Evolutionary conservation across 1,139 yeast species (phyloP).

Genomic region (Suhomyces coccinellae): DNA sequence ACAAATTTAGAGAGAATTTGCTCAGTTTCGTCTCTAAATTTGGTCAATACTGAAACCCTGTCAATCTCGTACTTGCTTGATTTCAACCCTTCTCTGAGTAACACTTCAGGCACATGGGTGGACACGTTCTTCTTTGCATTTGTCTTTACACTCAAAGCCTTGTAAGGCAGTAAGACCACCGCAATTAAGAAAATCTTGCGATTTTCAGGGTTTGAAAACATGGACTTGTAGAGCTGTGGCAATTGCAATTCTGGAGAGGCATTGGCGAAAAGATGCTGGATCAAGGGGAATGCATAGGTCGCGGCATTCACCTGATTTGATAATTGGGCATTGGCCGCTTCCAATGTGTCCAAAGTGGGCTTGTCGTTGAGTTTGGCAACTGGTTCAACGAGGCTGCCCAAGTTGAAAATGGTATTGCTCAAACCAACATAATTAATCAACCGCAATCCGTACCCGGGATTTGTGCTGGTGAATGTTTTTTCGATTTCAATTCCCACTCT

Average conservation of each 20-base stretch:
- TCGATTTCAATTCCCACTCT: conserved; percentile 85
- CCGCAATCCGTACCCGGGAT: conserved; percentile 65
- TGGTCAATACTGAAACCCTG: conserved; percentile 43
- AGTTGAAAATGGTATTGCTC: conserved; percentile 57
- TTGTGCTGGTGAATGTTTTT: conserved; percentile 65
- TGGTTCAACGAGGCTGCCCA: conserved; percentile 30
- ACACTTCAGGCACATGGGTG: conserved; percentile 32
- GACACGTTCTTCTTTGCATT: conserved; percentile 37
- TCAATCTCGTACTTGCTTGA: conserved; percentile 60
- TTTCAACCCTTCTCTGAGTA: conserved; percentile 71
- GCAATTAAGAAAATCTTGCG: conserved; percentile 49
- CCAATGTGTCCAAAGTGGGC: conserved; percentile 10
- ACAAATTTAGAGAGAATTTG: conserved; percentile 20
- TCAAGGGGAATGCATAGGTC: conserved; percentile 24
- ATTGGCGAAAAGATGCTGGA: conserved; percentile 13
- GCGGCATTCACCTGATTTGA: conserved; percentile 22
- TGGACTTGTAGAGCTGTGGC: conserved; percentile 12
- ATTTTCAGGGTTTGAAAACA: conserved; percentile 13
- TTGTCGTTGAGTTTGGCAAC: conserved; percentile 23
- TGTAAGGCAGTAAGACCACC: conserved; percentile 52
- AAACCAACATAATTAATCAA: conserved; percentile 57
- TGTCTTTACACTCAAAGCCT: conserved; percentile 33
- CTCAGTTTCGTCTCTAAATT: conserved; percentile 17
- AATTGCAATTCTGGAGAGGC: conserved; percentile 1
- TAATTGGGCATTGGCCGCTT: conserved; percentile 9